phyloP scores from a whole-genome alignment of 2,329 filamentous ascomycete species.

The Colletotrichum ledebouriae region DNA sequence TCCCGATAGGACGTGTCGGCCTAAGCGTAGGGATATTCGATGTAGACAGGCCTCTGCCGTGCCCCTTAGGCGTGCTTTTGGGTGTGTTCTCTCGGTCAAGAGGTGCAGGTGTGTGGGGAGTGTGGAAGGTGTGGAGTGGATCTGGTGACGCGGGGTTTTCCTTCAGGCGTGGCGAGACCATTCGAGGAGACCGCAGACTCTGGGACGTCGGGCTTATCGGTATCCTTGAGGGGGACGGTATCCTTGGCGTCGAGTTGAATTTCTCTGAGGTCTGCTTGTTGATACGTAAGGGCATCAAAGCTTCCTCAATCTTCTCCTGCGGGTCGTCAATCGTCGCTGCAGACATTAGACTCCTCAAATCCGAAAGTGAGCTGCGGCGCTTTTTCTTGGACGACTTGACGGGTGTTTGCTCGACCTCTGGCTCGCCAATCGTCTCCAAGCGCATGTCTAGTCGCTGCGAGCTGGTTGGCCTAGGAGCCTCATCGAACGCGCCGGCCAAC shows the following conservation, averaged over 20 bases:
- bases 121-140: slow-evolving; percentile 28
- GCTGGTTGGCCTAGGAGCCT: slow-evolving; percentile 67
- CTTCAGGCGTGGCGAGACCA: slow-evolving; percentile 54
- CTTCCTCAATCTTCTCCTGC: slow-evolving; percentile 51
- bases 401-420: slow-evolving; percentile 54
- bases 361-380: slow-evolving; percentile 90
- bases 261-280: slow-evolving; percentile 69
- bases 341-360: slow-evolving; percentile 79
- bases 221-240: slow-evolving; percentile 63
- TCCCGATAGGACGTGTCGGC: slow-evolving; percentile 51
- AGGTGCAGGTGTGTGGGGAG: slow-evolving; percentile 24
- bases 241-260: slow-evolving; percentile 66
- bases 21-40: slow-evolving; percentile 69
- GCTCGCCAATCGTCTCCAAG: slow-evolving; percentile 72
- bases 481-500: slow-evolving; percentile 73
- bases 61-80: slow-evolving; percentile 46
- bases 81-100: slow-evolving; percentile 32
- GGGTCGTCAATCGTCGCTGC: slow-evolving; percentile 66
- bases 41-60: slow-evolving; percentile 65
- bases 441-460: slow-evolving; percentile 68
- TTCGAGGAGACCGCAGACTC: slow-evolving; percentile 56
- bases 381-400: slow-evolving; percentile 75
- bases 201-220: slow-evolving; percentile 63
- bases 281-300: slow-evolving; percentile 64
- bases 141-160: slow-evolving; percentile 55